A percentile compares a stretch with the other conserved stretches of the same genome.
These are phyloP conservation scores for Dactylonectria estremocensis DNA, from an alignment of 2,329 filamentous ascomycete genomes.

Conservation along the genomic window DNA sequence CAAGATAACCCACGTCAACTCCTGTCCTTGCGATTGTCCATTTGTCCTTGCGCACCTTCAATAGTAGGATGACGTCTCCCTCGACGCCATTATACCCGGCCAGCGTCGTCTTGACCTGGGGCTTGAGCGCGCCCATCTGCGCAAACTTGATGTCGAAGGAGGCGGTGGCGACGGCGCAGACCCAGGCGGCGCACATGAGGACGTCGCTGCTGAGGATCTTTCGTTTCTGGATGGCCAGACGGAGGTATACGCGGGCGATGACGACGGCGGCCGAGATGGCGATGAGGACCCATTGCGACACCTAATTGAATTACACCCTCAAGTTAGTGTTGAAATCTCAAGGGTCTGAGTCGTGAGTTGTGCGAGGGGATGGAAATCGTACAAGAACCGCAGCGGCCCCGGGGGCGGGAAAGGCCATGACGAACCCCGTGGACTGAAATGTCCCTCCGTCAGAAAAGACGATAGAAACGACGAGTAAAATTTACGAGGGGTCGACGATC, in stretches of 20 bases:
- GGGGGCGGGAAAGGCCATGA: not conserved
- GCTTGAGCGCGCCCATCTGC: conserved; percentile 27
- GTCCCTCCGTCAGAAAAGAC: not conserved
- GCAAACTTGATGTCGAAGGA: conserved; percentile 30
- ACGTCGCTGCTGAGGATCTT: conserved; percentile 34
- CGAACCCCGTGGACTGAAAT: not conserved
- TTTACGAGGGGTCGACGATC: not conserved
- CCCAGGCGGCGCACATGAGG: conserved; percentile 38
- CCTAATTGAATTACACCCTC: not conserved
- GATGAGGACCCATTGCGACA: conserved; percentile 32
- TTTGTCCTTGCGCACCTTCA: conserved; percentile 27
- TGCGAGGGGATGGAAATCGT: not conserved
- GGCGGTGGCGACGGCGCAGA: conserved; percentile 22
- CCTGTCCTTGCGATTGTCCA: not conserved
- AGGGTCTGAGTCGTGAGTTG: not conserved
- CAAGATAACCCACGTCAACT: accelerated
- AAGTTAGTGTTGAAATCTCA: accelerated
- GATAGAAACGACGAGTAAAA: not conserved
- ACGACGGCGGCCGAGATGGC: conserved; percentile 28
- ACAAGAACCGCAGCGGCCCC: not conserved
- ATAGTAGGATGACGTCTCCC: not conserved
- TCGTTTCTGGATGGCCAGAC: conserved; percentile 34
- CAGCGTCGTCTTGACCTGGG: conserved; percentile 25
- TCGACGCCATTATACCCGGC: conserved; percentile 19
- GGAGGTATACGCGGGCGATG: conserved; percentile 36